Evolutionary conservation across 805 yeast genomes (phyloP).

Genomic region (Yarrowia hollandica): DNA sequence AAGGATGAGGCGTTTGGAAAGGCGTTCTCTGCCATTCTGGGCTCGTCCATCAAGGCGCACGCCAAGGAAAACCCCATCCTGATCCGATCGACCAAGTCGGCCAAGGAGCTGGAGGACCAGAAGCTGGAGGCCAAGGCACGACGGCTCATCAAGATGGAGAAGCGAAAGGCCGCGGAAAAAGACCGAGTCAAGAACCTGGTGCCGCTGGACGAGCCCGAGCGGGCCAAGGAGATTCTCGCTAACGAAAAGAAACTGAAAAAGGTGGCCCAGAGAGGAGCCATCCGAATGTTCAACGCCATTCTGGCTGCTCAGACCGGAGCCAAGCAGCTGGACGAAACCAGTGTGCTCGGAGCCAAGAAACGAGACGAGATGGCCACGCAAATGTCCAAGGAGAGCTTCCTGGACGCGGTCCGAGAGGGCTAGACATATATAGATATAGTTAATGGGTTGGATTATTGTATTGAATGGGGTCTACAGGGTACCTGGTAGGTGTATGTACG

Average conservation of each 20-base stretch:
- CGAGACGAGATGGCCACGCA: constrained; percentile 58
- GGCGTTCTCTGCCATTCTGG: constrained; percentile 81
- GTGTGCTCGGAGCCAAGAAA: constrained; percentile 36
- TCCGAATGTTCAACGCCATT: constrained; percentile 78
- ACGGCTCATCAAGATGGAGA: constrained; percentile 66
- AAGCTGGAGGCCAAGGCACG: constrained; percentile 83
- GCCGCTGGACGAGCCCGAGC: constrained; percentile 60
- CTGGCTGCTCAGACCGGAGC: constrained; percentile 70
- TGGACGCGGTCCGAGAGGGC: constrained; percentile 62
- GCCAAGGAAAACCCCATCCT: constrained; percentile 87
- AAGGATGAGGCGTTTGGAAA: constrained; percentile 76
- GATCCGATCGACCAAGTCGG: constrained; percentile 72
- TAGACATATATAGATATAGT: neutral
- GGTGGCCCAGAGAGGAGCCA: constrained; percentile 85
- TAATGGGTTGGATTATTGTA: neutral
- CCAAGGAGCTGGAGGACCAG: constrained; percentile 73
- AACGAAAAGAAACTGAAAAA: constrained; percentile 70
- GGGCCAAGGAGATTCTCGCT: constrained; percentile 57
- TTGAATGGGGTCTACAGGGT: no score
- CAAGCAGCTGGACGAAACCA: constrained; percentile 41
- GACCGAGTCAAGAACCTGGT: constrained; percentile 67
- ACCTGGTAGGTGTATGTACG: neutral
- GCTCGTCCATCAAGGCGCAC: constrained; percentile 84
- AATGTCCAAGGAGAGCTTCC: constrained; percentile 82
- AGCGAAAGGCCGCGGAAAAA: constrained; percentile 63